phyloP scores from a whole-genome alignment of 129 eudicot genomes.

The Ambrosia trifida region DNA sequence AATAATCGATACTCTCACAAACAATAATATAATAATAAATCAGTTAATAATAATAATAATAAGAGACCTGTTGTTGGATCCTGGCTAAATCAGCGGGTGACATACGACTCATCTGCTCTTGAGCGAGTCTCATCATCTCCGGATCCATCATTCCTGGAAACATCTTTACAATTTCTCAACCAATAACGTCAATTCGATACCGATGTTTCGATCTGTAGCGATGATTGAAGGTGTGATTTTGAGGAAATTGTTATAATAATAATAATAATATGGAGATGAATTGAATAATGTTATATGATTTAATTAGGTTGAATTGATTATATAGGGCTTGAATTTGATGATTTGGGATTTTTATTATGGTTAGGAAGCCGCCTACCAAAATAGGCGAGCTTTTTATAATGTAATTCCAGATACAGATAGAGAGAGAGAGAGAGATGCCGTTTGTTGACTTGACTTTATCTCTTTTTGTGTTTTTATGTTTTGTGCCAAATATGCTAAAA shows the following conservation, averaged over 20 bases:
- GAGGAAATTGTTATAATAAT: neutral
- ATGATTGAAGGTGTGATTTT: neutral
- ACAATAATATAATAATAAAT: neutral
- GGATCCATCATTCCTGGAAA: conserved; percentile 97
- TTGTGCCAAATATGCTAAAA: neutral
- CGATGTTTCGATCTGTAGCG: conserved; percentile 10
- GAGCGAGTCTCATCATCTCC: conserved; percentile 81
- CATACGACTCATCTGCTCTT: conserved; percentile 99
- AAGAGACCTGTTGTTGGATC: conserved; percentile 82
- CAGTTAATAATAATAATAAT: neutral
- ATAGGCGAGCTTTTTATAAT: neutral
- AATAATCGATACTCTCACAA: conserved; percentile 1
- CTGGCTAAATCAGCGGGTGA: conserved; percentile 77
- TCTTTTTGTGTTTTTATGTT: neutral
- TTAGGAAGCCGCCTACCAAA: conserved; percentile 8
- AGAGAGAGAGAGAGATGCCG: conserved; percentile 16
- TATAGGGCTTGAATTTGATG: conserved; percentile 16
- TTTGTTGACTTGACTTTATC: conserved; percentile 24
- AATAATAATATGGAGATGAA: neutral
- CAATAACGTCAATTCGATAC: conserved; percentile 2
- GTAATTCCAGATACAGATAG: neutral
- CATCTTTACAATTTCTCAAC: conserved; percentile 37
- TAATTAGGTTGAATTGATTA: neutral
- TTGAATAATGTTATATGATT: neutral
- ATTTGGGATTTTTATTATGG: conserved; percentile 17